Percentiles rank a stretch among this genome's conserved stretches.
These are phyloP conservation scores for Articulospora tetracladia DNA, from an alignment of 495 filamentous ascomycete species.

Conservation along the genomic window DNA sequence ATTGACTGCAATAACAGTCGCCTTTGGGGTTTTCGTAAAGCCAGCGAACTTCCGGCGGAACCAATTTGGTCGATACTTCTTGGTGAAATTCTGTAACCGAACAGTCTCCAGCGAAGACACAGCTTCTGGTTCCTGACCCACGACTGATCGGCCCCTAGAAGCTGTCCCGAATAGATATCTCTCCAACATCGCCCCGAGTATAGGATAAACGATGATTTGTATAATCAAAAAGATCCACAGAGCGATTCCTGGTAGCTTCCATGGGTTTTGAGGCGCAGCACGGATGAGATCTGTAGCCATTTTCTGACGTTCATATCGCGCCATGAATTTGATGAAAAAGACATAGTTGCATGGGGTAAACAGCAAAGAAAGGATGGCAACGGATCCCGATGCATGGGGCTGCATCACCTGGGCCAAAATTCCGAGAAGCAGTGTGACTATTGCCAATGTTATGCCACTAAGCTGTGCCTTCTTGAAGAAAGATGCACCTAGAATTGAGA, in stretches of 20 bases:
- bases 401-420: constrained; percentile 64
- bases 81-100: constrained; percentile 63
- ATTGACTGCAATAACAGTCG: constrained; percentile 67
- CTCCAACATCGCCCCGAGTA: constrained; percentile 70
- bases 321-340: constrained; percentile 64
- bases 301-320: constrained; percentile 58
- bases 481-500: constrained; percentile 64
- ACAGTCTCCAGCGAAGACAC: constrained; percentile 47
- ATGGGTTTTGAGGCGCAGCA: constrained; percentile 52
- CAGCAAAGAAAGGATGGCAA: constrained; percentile 60
- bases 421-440: constrained; percentile 61
- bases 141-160: constrained; percentile 40
- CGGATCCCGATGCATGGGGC: constrained; percentile 39
- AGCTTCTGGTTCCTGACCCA: not conserved
- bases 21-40: constrained; percentile 41
- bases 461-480: constrained; percentile 79
- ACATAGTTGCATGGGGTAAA: constrained; percentile 78
- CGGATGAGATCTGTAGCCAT: constrained; percentile 51
- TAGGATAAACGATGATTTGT: constrained; percentile 69
- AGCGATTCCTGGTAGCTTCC: constrained; percentile 58
- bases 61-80: constrained; percentile 65
- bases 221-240: constrained; percentile 66
- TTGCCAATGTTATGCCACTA: constrained; percentile 63
- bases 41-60: constrained; percentile 40
- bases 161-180: constrained; percentile 70